A percentile compares a stretch with the other conserved stretches of the same genome.
These are phyloP conservation scores for Mortierella polycephala DNA, from an alignment of 371 early-diverging fungal species.

Conservation along the genomic window DNA sequence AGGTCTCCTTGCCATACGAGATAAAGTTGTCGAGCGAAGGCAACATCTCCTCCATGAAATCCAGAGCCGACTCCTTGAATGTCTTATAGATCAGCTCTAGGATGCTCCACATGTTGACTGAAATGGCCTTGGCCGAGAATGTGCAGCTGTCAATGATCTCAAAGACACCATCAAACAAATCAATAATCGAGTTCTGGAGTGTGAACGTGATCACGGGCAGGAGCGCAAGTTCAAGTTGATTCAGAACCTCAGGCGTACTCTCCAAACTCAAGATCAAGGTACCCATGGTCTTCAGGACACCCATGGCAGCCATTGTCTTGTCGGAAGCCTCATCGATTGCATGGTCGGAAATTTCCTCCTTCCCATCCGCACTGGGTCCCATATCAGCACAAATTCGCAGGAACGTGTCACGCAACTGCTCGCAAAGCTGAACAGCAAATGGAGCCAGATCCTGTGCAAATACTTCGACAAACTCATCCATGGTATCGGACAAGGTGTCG, in stretches of 20 bases:
- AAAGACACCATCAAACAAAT: constrained; percentile 88
- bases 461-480: constrained; percentile 90
- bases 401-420: constrained; percentile 86
- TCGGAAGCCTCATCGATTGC: constrained; percentile 73
- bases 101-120: constrained; percentile 86
- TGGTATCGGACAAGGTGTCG: constrained; percentile 85
- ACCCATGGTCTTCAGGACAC: constrained; percentile 90
- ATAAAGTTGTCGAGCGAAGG: constrained; percentile 90
- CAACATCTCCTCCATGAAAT: constrained; percentile 86
- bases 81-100: constrained; percentile 79
- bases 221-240: constrained; percentile 77
- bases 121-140: constrained; percentile 81
- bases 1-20: constrained; percentile 79
- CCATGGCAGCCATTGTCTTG: constrained; percentile 91
- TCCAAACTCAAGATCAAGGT: constrained; percentile 82
- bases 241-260: constrained; percentile 70
- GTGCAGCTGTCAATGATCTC: constrained; percentile 90
- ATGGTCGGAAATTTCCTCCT: constrained; percentile 53
- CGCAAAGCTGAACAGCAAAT: constrained; percentile 87
- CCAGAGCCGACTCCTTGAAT: constrained; percentile 78
- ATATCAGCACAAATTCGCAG: constrained; percentile 80
- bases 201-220: constrained; percentile 79
- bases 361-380: constrained; percentile 56
- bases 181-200: constrained; percentile 69
- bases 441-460: constrained; percentile 90